These are phyloP conservation scores for Marchantia polymorpha DNA, from an alignment of 225 moss, liverwort and hornwort genomes.

Conservation along the genomic window DNA sequence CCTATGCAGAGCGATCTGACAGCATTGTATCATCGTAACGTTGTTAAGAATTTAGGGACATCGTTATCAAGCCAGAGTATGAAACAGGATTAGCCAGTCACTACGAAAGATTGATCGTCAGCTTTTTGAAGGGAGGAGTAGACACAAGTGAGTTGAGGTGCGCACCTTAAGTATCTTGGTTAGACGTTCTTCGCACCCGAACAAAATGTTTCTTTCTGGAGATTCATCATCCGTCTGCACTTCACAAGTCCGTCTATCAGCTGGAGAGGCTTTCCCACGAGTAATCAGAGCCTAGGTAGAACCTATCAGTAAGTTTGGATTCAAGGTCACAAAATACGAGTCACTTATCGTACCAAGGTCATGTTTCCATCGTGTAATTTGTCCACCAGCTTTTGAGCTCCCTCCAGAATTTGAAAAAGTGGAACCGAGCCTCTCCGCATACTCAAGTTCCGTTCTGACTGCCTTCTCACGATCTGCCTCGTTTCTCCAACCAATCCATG, in stretches of 20 bases:
- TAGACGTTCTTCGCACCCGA: constrained; percentile 38
- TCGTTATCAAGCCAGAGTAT: too few species aligned
- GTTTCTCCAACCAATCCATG: constrained; percentile 46
- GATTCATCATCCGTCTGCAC: constrained; percentile 31
- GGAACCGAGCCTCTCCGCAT: constrained; percentile 59
- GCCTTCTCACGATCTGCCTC: constrained; percentile 42
- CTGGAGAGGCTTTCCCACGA: neutral
- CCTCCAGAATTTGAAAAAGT: constrained; percentile 57
- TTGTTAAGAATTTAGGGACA: too few species aligned
- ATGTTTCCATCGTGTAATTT: constrained; percentile 72
- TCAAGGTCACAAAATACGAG: neutral
- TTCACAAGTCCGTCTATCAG: neutral
- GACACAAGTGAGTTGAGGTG: neutral
- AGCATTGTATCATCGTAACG: too few species aligned
- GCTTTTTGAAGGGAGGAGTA: too few species aligned
- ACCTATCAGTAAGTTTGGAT: neutral
- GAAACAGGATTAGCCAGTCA: too few species aligned
- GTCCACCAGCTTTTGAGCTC: constrained; percentile 65
- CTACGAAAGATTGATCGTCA: too few species aligned
- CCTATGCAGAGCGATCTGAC: constrained; percentile 1
- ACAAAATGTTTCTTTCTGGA: constrained; percentile 26
- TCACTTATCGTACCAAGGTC: constrained; percentile 22
- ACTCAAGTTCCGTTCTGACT: constrained; percentile 44
- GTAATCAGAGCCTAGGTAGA: neutral
- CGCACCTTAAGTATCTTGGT: constrained; percentile 34